Conservation (phyloP, 2,329 filamentous ascomycete genomes). For the Trichoderma atroviride region DNA sequence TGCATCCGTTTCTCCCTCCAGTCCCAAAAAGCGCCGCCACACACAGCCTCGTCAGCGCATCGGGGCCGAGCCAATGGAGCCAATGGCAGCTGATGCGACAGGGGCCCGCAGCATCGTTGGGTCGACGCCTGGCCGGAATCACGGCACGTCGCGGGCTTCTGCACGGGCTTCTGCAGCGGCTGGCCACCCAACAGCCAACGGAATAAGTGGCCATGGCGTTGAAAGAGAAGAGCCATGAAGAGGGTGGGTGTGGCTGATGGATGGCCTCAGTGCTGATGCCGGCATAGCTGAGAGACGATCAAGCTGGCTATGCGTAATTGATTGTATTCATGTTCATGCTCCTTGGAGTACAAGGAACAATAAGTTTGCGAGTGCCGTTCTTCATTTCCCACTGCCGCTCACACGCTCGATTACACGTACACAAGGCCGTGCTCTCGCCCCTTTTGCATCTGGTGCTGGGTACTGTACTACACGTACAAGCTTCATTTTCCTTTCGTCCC, state of each 20-base stretch:
- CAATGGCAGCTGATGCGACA: background rate
- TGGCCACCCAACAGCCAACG: background rate
- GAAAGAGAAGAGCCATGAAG: background rate
- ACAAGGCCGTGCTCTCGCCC: background rate
- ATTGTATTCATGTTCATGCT: background rate
- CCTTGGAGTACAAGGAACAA: background rate
- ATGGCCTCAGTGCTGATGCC: background rate
- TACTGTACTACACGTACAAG: background rate
- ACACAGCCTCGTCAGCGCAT: background rate
- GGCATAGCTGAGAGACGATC: background rate
- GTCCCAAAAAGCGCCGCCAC: background rate
- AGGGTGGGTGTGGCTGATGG: background rate
- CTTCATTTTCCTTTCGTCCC: background rate
- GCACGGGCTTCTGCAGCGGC: background rate
- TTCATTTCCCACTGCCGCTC: conserved; percentile 21
- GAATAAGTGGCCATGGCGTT: background rate
- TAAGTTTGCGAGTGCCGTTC: background rate
- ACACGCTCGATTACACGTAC: background rate
- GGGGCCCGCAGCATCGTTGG: background rate
- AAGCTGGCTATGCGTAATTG: background rate
- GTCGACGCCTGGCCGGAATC: background rate
- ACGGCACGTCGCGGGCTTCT: conserved; percentile 3
- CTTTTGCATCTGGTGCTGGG: background rate
- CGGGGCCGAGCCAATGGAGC: background rate
- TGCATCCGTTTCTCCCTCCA: background rate